phyloP scores from a whole-genome alignment of 257 asterid species.

The Primulina eburnea region DNA sequence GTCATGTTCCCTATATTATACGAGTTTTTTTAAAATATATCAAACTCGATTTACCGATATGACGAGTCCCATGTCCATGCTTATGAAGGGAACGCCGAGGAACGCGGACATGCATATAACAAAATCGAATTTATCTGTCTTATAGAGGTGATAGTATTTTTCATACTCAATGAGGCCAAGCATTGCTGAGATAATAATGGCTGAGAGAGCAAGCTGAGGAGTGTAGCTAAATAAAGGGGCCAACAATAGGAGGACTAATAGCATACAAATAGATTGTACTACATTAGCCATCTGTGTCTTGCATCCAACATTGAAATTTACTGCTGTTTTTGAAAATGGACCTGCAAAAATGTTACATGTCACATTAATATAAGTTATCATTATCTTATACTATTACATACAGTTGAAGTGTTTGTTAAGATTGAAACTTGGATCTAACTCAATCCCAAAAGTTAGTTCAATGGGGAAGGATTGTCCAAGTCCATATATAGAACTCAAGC shows the following conservation, averaged over 20 bases:
- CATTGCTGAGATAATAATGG: constrained; percentile 91
- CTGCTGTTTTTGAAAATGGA: constrained; percentile 91
- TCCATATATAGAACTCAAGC: too few species aligned
- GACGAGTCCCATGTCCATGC: constrained; percentile 87
- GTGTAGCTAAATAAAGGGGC: constrained; percentile 85
- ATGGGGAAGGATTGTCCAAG: too few species aligned
- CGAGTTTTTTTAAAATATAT: not conserved
- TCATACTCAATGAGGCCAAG: constrained; percentile 67
- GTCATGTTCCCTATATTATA: not conserved
- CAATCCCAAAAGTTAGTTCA: too few species aligned
- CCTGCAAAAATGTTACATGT: constrained; percentile 36
- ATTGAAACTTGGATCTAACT: too few species aligned
- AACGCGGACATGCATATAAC: constrained; percentile 70
- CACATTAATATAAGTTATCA: not conserved
- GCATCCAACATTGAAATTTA: constrained; percentile 79
- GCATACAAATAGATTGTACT: constrained; percentile 64
- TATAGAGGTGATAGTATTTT: constrained; percentile 59
- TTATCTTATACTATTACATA: too few species aligned
- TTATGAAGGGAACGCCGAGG: constrained; percentile 75
- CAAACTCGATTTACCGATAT: constrained; percentile 47
- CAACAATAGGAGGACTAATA: constrained; percentile 62
- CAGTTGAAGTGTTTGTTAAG: too few species aligned
- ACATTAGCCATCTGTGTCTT: constrained; percentile 66
- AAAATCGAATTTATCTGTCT: constrained; percentile 85
- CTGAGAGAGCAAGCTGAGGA: constrained; percentile 78